Conservation (phyloP, 2,329 filamentous ascomycete genomes). For the Eurotiales sp. region DNA sequence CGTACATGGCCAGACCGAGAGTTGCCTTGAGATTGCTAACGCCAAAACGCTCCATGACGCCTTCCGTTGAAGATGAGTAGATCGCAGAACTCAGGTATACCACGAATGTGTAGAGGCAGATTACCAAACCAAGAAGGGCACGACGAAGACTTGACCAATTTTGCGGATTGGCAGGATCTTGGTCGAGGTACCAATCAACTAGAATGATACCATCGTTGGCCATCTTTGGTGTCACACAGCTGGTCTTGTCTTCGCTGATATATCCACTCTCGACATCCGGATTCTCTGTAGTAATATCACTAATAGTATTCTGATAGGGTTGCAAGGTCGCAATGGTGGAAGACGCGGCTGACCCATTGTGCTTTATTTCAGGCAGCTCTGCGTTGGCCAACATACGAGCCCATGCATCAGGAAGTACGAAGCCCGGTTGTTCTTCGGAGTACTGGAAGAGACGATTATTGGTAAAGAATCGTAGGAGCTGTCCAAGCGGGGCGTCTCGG, state of each 20-base stretch:
- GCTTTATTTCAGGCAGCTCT: background rate
- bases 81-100: constrained; percentile 35
- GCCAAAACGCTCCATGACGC: constrained; percentile 24
- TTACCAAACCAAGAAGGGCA: no score
- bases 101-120: constrained; percentile 38
- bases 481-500: constrained; percentile 46
- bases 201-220: constrained; percentile 32
- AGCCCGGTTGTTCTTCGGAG: constrained; percentile 28
- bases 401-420: background rate
- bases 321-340: no score
- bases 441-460: constrained; percentile 42
- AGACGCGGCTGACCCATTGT: no score
- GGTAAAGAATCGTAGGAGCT: constrained; percentile 43
- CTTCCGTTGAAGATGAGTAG: constrained; percentile 25
- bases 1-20: constrained; percentile 33
- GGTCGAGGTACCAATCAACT: constrained; percentile 31
- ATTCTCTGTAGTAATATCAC: background rate
- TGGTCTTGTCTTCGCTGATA: background rate
- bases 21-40: constrained; percentile 27
- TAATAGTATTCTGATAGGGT: no score
- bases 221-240: constrained; percentile 18
- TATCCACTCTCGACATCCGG: background rate
- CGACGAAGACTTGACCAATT: no score
- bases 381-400: background rate
- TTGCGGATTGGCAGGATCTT: constrained; percentile 25